Conservation (phyloP, 2,329 filamentous ascomycete genomes). For the Monosporascus sp. region DNA sequence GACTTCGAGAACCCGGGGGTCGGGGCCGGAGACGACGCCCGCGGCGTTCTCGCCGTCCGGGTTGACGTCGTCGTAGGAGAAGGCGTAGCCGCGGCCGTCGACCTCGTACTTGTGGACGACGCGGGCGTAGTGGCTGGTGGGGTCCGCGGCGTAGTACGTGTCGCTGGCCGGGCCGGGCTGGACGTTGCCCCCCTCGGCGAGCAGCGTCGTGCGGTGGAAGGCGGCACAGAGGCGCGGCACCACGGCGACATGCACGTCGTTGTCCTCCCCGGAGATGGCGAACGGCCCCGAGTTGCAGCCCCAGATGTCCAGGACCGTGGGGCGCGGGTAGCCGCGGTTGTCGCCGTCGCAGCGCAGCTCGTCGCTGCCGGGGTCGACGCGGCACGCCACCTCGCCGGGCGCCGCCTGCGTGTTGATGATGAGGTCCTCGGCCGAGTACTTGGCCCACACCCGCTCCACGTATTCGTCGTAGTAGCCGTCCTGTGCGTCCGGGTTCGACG, state of each 20-base stretch:
- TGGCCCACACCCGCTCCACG: conserved; percentile 41
- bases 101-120: conserved; percentile 56
- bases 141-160: conserved; percentile 40
- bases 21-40: conserved; percentile 43
- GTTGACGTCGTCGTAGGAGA: conserved; percentile 65
- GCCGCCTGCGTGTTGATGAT: conserved; percentile 38
- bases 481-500: conserved; percentile 30
- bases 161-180: conserved; percentile 35
- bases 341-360: conserved; percentile 37
- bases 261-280: conserved; percentile 30
- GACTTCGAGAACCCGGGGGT: conserved; percentile 40
- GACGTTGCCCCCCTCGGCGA: conserved; percentile 39
- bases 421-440: conserved; percentile 33
- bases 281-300: conserved; percentile 47
- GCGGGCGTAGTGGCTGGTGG: conserved; percentile 52
- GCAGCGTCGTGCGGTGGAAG: conserved; percentile 42
- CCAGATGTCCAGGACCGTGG: conserved; percentile 42
- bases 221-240: conserved; percentile 46
- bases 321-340: conserved; percentile 38
- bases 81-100: conserved; percentile 59
- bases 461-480: conserved; percentile 39
- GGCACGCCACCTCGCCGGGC: conserved; percentile 36
- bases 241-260: conserved; percentile 35
- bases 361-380: conserved; percentile 28
- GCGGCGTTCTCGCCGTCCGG: conserved; percentile 51